Evolutionary conservation across 2,329 filamentous ascomycete genomes (phyloP).

Genomic region (Myriosclerotinia duriaeana): DNA sequence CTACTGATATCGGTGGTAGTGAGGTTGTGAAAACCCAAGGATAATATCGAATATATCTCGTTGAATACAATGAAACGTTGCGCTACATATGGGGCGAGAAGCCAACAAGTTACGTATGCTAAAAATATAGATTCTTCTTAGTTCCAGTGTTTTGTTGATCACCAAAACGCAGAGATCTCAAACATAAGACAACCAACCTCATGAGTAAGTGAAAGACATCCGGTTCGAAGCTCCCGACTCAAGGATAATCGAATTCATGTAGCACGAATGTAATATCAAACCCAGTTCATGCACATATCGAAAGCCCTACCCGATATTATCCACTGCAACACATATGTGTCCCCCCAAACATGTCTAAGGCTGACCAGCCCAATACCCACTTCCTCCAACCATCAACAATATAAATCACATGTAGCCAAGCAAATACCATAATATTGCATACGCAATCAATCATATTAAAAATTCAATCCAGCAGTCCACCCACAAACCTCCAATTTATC

Average conservation of each 20-base stretch:
- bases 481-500: not conserved
- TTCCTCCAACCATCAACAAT: not conserved
- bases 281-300: constrained; percentile 13
- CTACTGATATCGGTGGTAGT: not conserved
- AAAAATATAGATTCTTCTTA: not conserved
- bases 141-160: not conserved
- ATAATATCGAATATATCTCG: not conserved
- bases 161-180: constrained; percentile 8
- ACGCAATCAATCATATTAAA: constrained; percentile 13
- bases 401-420: not conserved
- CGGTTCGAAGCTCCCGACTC: constrained; percentile 5
- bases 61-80: not conserved
- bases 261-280: not conserved
- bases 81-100: not conserved
- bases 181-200: not conserved
- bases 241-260: not conserved
- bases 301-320: constrained; percentile 22
- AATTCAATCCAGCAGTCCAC: not conserved
- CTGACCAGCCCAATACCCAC: constrained; percentile 9
- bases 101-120: not conserved
- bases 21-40: not conserved
- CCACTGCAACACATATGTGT: constrained; percentile 9
- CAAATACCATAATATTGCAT: not conserved
- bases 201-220: constrained; percentile 3
- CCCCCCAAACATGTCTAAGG: constrained; percentile 12